Evolutionary conservation across 23 red algal genomes (phyloP).

Genomic region (Porphyridium purpureum): DNA sequence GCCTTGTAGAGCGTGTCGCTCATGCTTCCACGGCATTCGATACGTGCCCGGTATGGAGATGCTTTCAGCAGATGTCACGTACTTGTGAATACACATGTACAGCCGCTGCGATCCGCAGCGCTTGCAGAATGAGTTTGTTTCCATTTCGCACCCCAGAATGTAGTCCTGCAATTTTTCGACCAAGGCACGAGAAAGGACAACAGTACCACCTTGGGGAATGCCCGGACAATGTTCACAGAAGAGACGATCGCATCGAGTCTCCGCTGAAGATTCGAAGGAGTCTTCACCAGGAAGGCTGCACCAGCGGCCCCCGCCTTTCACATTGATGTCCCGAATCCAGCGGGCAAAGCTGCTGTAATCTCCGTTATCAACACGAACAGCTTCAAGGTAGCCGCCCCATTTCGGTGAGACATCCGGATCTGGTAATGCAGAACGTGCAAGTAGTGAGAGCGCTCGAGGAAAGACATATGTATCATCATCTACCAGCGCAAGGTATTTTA

Average conservation of each 20-base stretch:
- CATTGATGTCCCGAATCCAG: neutral
- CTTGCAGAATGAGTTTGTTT: constrained; percentile 33
- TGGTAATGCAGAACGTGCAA: neutral
- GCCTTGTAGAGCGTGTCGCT: constrained; percentile 22
- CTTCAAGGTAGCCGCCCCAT: constrained; percentile 10
- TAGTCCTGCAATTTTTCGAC: constrained; percentile 51
- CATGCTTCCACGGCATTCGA: constrained; percentile 54
- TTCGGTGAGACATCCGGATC: neutral
- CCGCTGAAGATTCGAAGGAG: neutral
- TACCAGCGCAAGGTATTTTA: constrained; percentile 14
- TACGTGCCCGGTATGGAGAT: constrained; percentile 23
- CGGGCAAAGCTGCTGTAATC: neutral
- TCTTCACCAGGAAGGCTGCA: constrained; percentile 13
- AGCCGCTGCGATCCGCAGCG: constrained; percentile 86
- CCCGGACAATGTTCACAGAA: constrained; percentile 66
- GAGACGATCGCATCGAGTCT: constrained; percentile 4
- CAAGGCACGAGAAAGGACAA: constrained; percentile 56
- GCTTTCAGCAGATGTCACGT: constrained; percentile 13
- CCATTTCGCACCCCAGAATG: constrained; percentile 56
- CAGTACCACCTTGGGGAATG: constrained; percentile 59
- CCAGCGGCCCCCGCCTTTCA: constrained; percentile 26
- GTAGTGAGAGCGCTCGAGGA: neutral
- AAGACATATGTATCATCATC: constrained; percentile 28
- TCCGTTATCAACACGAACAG: constrained; percentile 16
- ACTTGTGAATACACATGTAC: constrained; percentile 74